These are phyloP conservation scores for Pholiota adiposa DNA, from an alignment of 1,284 basidiomycete species.

Conservation along the genomic window DNA sequence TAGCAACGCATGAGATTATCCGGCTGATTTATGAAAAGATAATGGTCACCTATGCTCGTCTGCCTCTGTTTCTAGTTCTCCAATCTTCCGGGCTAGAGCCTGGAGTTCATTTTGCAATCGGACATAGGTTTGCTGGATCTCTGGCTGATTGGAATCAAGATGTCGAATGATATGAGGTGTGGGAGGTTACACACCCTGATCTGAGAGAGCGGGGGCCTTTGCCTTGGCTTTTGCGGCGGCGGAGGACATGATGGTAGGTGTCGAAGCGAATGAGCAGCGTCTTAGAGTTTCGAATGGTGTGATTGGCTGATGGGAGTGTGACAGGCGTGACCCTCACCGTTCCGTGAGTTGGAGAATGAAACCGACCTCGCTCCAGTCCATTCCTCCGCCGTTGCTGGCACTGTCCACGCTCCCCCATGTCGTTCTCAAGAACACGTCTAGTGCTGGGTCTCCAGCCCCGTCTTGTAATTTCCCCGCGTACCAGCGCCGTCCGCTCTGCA, in stretches of 20 bases:
- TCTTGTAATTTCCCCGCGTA: conserved; percentile 26
- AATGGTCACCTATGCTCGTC: conserved; percentile 82
- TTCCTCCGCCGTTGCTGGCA: conserved; percentile 40
- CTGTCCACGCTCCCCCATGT: conserved; percentile 48
- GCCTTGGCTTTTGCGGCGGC: conserved; percentile 51
- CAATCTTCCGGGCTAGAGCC: conserved; percentile 86
- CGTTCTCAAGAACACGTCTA: conserved; percentile 42
- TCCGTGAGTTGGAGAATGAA: conserved; percentile 38
- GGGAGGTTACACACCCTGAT: conserved; percentile 64
- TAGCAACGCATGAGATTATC: conserved; percentile 20
- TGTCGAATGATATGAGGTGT: conserved; percentile 21
- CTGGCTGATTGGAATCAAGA: conserved; percentile 57
- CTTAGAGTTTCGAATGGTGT: conserved; percentile 42
- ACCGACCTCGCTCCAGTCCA: conserved; percentile 30
- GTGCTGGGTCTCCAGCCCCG: conserved; percentile 43
- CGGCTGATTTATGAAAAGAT: background rate
- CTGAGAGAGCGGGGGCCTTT: conserved; percentile 57
- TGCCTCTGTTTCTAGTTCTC: conserved; percentile 90
- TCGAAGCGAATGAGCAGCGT: conserved; percentile 11
- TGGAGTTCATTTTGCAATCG: conserved; percentile 86
- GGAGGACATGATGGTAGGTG: conserved; percentile 38
- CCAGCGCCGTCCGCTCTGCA: conserved; percentile 35
- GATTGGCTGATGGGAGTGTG: conserved; percentile 51
- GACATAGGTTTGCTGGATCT: conserved; percentile 77
- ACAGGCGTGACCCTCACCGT: conserved; percentile 40